A percentile compares a stretch with the other conserved stretches of the same genome.
phyloP scores from a whole-genome alignment of 257 asterid species.

The Datura wrightii region DNA sequence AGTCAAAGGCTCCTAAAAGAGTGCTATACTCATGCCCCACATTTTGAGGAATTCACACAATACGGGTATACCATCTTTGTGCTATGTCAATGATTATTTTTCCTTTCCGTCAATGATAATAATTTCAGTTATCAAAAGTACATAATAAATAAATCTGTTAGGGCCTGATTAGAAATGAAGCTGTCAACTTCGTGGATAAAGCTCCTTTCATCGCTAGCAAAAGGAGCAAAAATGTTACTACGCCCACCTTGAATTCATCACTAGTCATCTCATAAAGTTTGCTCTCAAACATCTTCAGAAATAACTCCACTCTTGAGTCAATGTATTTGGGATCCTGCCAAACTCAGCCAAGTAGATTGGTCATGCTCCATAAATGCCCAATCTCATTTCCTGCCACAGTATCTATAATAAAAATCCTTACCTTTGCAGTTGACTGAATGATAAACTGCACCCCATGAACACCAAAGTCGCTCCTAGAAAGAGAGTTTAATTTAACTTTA shows the following conservation, averaged over 20 bases:
- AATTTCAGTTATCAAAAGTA: conserved; percentile 1
- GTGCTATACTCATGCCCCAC: not conserved
- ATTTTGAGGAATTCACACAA: not conserved
- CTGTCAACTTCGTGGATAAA: not conserved
- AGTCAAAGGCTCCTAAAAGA: not conserved
- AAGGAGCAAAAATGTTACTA: conserved; percentile 30
- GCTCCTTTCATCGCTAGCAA: not conserved
- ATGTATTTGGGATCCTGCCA: conserved; percentile 91
- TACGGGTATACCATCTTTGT: not conserved
- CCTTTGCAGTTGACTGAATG: conserved; percentile 92
- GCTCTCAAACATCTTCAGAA: conserved; percentile 83
- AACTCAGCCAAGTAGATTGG: conserved; percentile 36
- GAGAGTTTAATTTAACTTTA: conserved; percentile 6
- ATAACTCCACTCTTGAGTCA: conserved; percentile 80
- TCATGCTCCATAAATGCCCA: conserved; percentile 25
- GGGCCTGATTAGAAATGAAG: not conserved
- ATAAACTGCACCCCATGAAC: conserved; percentile 91
- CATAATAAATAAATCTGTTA: not conserved
- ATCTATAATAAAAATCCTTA: conserved; percentile 32
- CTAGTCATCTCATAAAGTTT: conserved; percentile 81
- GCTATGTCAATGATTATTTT: not conserved
- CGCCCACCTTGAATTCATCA: conserved; percentile 80
- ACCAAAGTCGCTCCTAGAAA: conserved; percentile 82
- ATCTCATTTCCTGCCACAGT: not conserved
- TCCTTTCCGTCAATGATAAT: not conserved